Percentiles rank a stretch among this genome's conserved stretches.
These are phyloP conservation scores for Camellia japonica DNA, from an alignment of 148 eudicot genomes.

Conservation along the genomic window DNA sequence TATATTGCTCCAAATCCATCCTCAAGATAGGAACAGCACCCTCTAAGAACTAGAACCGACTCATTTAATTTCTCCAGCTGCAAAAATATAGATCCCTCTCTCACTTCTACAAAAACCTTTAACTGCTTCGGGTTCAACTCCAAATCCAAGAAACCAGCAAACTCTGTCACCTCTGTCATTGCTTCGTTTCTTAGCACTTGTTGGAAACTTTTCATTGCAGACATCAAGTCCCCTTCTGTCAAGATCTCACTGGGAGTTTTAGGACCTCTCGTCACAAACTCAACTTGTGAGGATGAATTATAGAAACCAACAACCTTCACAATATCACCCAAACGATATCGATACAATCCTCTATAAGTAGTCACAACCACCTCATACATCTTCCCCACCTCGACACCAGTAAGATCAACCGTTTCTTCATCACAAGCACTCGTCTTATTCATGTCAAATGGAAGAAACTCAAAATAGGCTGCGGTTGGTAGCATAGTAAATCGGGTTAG, in stretches of 20 bases:
- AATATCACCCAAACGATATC: slow-evolving; percentile 43
- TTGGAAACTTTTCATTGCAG: slow-evolving; percentile 26
- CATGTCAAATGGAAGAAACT: slow-evolving; percentile 36
- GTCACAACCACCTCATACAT: slow-evolving; percentile 49
- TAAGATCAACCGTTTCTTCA: slow-evolving; percentile 30
- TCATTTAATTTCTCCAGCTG: not conserved
- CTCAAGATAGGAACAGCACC: slow-evolving; percentile 26
- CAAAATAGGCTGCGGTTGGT: slow-evolving; percentile 45
- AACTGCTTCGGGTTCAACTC: slow-evolving; percentile 19
- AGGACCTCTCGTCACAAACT: slow-evolving; percentile 49
- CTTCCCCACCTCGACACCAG: slow-evolving; percentile 43
- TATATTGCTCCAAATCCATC: slow-evolving; percentile 38
- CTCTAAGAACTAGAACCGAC: slow-evolving; percentile 14
- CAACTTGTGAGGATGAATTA: slow-evolving; percentile 37
- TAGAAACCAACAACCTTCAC: slow-evolving; percentile 46
- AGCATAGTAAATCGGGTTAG: slow-evolving; percentile 30
- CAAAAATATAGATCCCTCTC: slow-evolving; percentile 15
- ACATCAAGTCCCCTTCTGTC: slow-evolving; percentile 37
- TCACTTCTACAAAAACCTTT: slow-evolving; percentile 36
- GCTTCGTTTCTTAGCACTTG: slow-evolving; percentile 12
- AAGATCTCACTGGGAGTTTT: slow-evolving; percentile 34
- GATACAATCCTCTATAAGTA: slow-evolving; percentile 38
- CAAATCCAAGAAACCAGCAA: slow-evolving; percentile 27
- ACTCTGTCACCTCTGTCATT: slow-evolving; percentile 21
- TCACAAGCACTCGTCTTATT: slow-evolving; percentile 4